Percentiles rank a stretch among this genome's conserved stretches.
Conservation (phyloP, 2,329 filamentous ascomycete species). For the Saccharata proteae region DNA sequence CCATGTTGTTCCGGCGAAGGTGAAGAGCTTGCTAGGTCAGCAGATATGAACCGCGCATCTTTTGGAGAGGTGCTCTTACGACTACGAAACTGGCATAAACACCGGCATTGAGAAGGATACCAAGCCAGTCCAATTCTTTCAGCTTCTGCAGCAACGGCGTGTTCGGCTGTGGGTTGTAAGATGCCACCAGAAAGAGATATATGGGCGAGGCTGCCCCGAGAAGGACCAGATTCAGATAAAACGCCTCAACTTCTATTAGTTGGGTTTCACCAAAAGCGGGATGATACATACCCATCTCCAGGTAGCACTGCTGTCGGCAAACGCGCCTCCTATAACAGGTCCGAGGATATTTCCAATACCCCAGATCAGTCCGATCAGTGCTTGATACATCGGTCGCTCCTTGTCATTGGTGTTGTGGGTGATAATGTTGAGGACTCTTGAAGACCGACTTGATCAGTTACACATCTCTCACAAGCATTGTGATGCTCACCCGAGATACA, state of each 20-base stretch:
- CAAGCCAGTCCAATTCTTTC: conserved; percentile 7
- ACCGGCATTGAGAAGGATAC: conserved; percentile 5
- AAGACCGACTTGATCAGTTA: conserved; percentile 3
- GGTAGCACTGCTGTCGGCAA: conserved; percentile 13
- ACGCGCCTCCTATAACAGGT: conserved; percentile 21
- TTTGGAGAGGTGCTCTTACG: too few species aligned
- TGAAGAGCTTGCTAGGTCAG: conserved; percentile 39
- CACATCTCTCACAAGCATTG: conserved; percentile 3
- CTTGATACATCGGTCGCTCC: conserved; percentile 11
- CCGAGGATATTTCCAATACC: conserved; percentile 17
- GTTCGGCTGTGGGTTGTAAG: conserved; percentile 13
- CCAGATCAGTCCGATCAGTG: conserved; percentile 13
- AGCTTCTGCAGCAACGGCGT: conserved; percentile 4
- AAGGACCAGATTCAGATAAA: conserved; percentile 45
- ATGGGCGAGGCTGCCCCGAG: conserved; percentile 32
- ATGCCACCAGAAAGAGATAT: conserved; percentile 33
- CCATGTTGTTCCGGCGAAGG: conserved; percentile 38
- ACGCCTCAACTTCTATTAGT: conserved; percentile 19
- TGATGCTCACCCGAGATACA: conserved; percentile 27
- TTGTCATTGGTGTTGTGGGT: conserved; percentile 9
- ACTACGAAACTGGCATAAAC: conserved; percentile 16
- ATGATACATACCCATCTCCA: conserved; percentile 18
- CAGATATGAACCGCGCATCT: too few species aligned
- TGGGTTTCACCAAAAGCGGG: not conserved
- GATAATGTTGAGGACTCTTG: conserved; percentile 8